Base-by-base conservation (phyloP, 352 stramenopile species). In the Phytopythium litorale region DNA sequence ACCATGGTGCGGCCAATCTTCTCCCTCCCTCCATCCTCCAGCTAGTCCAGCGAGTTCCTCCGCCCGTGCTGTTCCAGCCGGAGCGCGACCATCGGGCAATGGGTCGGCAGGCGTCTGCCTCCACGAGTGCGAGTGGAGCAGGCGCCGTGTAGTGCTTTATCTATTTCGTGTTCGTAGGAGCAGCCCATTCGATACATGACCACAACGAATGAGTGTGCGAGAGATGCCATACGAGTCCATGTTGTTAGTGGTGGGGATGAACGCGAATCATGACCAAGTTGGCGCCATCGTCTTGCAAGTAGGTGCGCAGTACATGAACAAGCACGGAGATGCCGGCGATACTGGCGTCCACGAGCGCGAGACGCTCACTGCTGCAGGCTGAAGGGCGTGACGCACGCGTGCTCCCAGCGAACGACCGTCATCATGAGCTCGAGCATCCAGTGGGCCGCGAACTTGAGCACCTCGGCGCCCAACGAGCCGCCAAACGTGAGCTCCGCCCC, bases 401-500 rank as follows among this genome's bases (percentile, higher is more conserved):
- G 87, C 52, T 91, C 81, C 79, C 81, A 88, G 35, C 79, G 75
- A 46, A 91, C 71, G 43, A 88, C 77, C 5, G 76, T 88, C 75
- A 88, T 84, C 40, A 86, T 78, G 63, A 91, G 75, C 70, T 91
- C 79, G n/a, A 91, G 75, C 79, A 88, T 87, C 79, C 81, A 91
- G 57, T 88, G 77, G 43, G 76, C 72, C 5, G 78, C 78, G 19
- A 87, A 88, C 57, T 86, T 87, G 64, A 87, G 73, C 40, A 81
- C 68, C 6, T 64, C 62, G 12, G 71, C 77, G n/a, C 70, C 72
- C 19, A 91, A 65, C 5, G 81, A 91, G 0, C 81, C 78, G 48
- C 81, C 79, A 25, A 85, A 88, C 37, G 68, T 69, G 38, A 86
- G 67, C 60, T 87, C 69, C 23, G 66, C 70, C 23, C 64, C 65